phyloP scores from a whole-genome alignment of 2,329 filamentous ascomycete genomes.

The Ophiostoma quercus region DNA sequence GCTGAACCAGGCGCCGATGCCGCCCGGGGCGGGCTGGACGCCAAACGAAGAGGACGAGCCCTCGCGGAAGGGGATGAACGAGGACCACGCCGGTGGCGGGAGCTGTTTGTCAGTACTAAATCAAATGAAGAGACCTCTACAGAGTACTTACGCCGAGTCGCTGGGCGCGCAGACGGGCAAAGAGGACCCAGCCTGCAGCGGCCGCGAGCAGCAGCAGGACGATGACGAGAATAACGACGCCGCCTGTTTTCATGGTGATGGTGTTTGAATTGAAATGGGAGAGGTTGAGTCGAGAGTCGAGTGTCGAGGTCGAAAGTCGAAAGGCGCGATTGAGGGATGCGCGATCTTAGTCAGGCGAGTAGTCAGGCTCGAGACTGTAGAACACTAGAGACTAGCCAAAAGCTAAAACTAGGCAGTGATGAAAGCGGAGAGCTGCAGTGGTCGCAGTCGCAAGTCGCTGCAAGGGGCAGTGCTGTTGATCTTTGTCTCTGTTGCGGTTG shows the following conservation, averaged over 20 bases:
- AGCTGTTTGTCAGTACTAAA: slow-evolving; percentile 42
- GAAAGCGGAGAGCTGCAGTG: slow-evolving; percentile 1
- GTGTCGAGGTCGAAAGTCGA: no score
- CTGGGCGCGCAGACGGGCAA: slow-evolving; percentile 65
- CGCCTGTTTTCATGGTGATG: slow-evolving; percentile 51
- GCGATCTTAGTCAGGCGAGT: not conserved
- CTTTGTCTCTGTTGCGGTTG: not conserved
- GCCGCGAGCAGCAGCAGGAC: slow-evolving; percentile 55
- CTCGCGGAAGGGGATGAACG: slow-evolving; percentile 66
- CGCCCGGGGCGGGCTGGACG: slow-evolving; percentile 52
- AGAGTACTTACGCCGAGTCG: slow-evolving; percentile 55
- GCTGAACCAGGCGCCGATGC: slow-evolving; percentile 67
- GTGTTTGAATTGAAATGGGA: not conserved
- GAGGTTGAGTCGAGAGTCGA: not conserved
- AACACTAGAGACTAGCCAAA: no score
- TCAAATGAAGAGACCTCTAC: not conserved
- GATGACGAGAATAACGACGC: slow-evolving; percentile 68
- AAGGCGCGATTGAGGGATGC: not conserved
- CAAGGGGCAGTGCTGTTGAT: slow-evolving; percentile 10
- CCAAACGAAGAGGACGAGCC: slow-evolving; percentile 45
- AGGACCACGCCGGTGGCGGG: slow-evolving; percentile 61
- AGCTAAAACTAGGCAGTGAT: not conserved
- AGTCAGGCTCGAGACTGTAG: not conserved
- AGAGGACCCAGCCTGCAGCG: slow-evolving; percentile 62
- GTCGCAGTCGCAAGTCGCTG: not conserved